Base-by-base conservation (phyloP, 108 stramenopile species). In the Cyclotella baltica region DNA sequence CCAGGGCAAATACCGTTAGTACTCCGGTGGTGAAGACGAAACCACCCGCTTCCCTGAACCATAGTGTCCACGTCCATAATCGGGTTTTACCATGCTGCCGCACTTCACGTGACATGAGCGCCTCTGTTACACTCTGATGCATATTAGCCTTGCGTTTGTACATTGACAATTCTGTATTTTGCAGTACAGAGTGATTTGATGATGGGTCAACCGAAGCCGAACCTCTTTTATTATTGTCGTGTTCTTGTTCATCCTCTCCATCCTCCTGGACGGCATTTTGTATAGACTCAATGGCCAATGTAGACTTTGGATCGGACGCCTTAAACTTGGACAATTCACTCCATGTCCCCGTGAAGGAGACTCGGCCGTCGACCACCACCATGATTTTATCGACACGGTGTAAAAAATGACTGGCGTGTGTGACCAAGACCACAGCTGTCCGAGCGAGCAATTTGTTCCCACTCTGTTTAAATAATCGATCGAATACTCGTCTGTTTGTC, bases 401-500 rank as follows among this genome's bases (percentile, higher is more conserved):
- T 19, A 96, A 72, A 71, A 96, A 92, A 66, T 97, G 93, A 18
- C 92, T 76, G 8, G 95, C 93, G 78, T 97, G 96, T 1, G 98
- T 98, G 15, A 96, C 96, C 47, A 98, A 77, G 23, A 96, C 75
- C 27, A 92, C 83, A 0, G 92, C 95, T 22, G 88, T 72, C 2
- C 86, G 72, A 20, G 68, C 38, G 9, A 93, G 73, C 31, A 93
- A 51, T 30, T 76, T 71, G 23, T 81, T 69, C 18, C 70, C 70
- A 8, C 48, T 25, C 30, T 25, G 67, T 25, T 87, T 71, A 46
- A 92, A 81, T 38, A 96, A 62, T 30, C 83, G 70, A 35, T 97
- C 90, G 70, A 99, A 97, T 37, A 97, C 83, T 3, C 53, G 50
- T 37, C 85, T 83, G 9, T 84, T 91, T 18, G 96, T 96, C n/a